phyloP scores from a whole-genome alignment of 1,284 basidiomycete species.

The Papiliotrema terrestris region DNA sequence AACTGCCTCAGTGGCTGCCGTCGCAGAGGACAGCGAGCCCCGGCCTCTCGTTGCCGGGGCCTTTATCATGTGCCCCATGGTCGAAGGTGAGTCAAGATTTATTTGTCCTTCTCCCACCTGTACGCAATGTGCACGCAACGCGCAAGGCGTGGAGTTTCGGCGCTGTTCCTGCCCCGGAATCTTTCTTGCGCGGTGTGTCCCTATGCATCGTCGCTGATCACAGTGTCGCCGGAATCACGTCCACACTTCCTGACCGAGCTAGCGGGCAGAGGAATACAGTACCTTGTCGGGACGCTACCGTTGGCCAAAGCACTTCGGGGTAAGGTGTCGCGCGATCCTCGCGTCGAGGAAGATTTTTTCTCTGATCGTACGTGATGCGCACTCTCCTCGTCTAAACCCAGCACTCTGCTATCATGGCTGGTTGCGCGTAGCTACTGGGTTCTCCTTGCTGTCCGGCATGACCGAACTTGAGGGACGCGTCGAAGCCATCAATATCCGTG shows the following conservation, averaged over 20 bases:
- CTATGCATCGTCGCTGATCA: conserved; percentile 6
- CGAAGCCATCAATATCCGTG: conserved; percentile 42
- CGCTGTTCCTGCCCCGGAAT: background rate
- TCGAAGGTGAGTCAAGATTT: conserved; percentile 51
- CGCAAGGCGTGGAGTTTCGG: too few species aligned
- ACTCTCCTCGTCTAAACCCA: background rate
- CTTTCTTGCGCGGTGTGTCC: background rate
- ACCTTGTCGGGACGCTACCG: conserved; percentile 50
- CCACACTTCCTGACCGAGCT: conserved; percentile 46
- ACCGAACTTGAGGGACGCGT: conserved; percentile 43
- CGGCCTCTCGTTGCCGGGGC: conserved; percentile 45
- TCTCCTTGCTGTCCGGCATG: conserved; percentile 52
- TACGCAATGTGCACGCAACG: too few species aligned
- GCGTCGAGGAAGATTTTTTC: conserved; percentile 51
- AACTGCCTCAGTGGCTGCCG: conserved; percentile 17
- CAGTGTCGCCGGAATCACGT: conserved; percentile 47
- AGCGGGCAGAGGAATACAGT: conserved; percentile 44
- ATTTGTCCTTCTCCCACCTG: too few species aligned
- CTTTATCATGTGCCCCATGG: conserved; percentile 51
- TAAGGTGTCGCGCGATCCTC: conserved; percentile 54
- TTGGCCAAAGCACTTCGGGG: conserved; percentile 50
- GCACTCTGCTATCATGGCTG: conserved; percentile 52
- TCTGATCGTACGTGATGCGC: conserved; percentile 41
- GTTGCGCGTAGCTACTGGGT: conserved; percentile 52
- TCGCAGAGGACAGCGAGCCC: conserved; percentile 16